Percentiles rank a stretch among this genome's conserved stretches.
These are phyloP conservation scores for Cutaneotrichosporon dermatis DNA, from an alignment of 1,284 basidiomycete genomes.

Conservation along the genomic window DNA sequence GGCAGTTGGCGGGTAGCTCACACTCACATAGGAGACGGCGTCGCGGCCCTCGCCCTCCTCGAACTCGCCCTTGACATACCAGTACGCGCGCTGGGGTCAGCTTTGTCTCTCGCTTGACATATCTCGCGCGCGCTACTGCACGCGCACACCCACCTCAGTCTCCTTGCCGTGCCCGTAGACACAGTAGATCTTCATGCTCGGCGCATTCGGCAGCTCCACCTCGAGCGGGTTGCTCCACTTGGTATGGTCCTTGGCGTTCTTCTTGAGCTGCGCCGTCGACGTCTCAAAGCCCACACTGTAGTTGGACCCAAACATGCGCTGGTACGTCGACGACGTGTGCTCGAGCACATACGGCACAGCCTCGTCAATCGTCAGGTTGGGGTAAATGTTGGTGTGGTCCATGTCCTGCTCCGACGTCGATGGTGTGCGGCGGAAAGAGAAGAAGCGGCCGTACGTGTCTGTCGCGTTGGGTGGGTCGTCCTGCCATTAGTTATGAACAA, in stretches of 20 bases:
- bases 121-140: too few relatives aligned
- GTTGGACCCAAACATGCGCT: slow-evolving; percentile 85
- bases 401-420: slow-evolving; percentile 38
- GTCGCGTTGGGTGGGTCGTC: slow-evolving; percentile 62
- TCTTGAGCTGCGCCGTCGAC: slow-evolving; percentile 60
- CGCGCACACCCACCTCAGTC: slow-evolving; percentile 58
- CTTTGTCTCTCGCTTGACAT: too few relatives aligned
- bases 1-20: too few relatives aligned
- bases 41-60: slow-evolving; percentile 63
- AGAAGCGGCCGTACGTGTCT: slow-evolving; percentile 73
- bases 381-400: slow-evolving; percentile 43
- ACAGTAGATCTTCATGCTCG: slow-evolving; percentile 89
- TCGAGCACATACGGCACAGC: slow-evolving; percentile 76
- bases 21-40: slow-evolving; percentile 35
- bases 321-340: slow-evolving; percentile 75
- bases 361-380: slow-evolving; percentile 75
- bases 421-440: slow-evolving; percentile 64
- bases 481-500: slow-evolving; percentile 35
- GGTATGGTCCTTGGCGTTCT: slow-evolving; percentile 63
- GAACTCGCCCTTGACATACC: slow-evolving; percentile 67
- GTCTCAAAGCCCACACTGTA: slow-evolving; percentile 92
- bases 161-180: slow-evolving; percentile 95
- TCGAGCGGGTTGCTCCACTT: slow-evolving; percentile 32
- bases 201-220: slow-evolving; percentile 69
- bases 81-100: slow-evolving; percentile 45